Conservation (phyloP, 2,329 filamentous ascomycete genomes). For the Cladosporium sp. region DNA sequence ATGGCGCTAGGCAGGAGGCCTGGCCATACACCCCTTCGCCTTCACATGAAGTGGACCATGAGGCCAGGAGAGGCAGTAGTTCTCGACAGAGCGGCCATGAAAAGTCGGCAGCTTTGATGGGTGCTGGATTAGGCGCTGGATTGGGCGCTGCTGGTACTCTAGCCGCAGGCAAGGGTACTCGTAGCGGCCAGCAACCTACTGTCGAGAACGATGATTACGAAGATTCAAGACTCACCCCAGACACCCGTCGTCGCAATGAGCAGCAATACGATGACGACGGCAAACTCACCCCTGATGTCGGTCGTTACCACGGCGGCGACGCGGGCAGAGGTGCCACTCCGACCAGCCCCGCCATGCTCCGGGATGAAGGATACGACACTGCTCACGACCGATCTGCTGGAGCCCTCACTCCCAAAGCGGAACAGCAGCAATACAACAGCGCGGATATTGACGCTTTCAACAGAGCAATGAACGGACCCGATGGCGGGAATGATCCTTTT, state of each 20-base stretch:
- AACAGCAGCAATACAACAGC: slow-evolving; percentile 43
- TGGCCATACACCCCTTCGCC: slow-evolving; percentile 33
- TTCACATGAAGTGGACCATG: slow-evolving; percentile 12
- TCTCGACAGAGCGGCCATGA: slow-evolving; percentile 17
- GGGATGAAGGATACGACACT: slow-evolving; percentile 91
- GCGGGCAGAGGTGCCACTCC: slow-evolving; percentile 20
- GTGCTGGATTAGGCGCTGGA: slow-evolving; percentile 16
- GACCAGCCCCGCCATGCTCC: slow-evolving; percentile 56
- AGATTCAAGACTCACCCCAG: slow-evolving; percentile 37
- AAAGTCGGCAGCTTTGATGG: slow-evolving; percentile 20
- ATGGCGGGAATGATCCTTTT: slow-evolving; percentile 52
- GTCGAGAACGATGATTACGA: slow-evolving; percentile 34
- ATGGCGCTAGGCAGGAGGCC: slow-evolving; percentile 47
- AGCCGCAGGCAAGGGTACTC: slow-evolving; percentile 16
- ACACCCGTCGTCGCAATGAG: slow-evolving; percentile 14
- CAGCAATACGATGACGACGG: slow-evolving; percentile 34
- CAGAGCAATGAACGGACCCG: slow-evolving; percentile 42
- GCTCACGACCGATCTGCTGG: slow-evolving; percentile 49
- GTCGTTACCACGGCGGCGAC: slow-evolving; percentile 8
- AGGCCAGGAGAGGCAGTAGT: slow-evolving; percentile 15
- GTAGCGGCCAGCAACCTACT: slow-evolving; percentile 30
- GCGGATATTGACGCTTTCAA: slow-evolving; percentile 54
- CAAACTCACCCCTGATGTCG: slow-evolving; percentile 36
- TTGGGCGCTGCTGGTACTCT: slow-evolving; percentile 23
- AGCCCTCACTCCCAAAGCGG: slow-evolving; percentile 41